Conservation (phyloP, 169 alveolate species). For the Cryptosporidium ryanae region DNA sequence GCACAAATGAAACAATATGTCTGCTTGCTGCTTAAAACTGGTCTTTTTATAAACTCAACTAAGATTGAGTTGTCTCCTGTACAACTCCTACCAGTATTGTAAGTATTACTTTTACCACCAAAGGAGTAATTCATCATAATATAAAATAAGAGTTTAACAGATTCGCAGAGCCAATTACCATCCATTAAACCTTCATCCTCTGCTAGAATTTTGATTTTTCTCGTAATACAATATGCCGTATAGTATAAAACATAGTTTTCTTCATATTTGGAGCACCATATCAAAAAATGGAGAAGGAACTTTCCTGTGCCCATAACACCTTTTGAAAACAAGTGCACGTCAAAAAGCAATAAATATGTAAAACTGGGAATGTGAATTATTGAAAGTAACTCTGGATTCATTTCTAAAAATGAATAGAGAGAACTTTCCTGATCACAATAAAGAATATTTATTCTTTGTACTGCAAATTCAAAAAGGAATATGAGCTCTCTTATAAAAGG, state of each 20-base stretch:
- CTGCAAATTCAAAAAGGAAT: constrained; percentile 11
- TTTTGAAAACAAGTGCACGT: constrained; percentile 3
- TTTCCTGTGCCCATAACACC: constrained; percentile 17
- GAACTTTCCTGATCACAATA: neutral
- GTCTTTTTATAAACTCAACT: neutral
- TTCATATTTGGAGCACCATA: constrained; percentile 58
- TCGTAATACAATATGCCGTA: constrained; percentile 52
- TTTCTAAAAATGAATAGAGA: neutral
- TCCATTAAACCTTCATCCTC: neutral
- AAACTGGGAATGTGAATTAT: constrained; percentile 47
- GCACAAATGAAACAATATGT: constrained; percentile 54
- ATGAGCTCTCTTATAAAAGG: constrained; percentile 17
- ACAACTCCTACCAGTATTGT: neutral
- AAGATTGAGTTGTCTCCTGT: neutral
- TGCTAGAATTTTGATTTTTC: constrained; percentile 1
- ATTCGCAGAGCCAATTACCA: constrained; percentile 32
- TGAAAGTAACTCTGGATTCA: constrained; percentile 7
- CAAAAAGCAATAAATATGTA: constrained; percentile 49
- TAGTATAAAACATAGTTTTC: constrained; percentile 23
- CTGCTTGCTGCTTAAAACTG: constrained; percentile 21
- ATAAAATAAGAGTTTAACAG: constrained; percentile 28
- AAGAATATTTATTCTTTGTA: neutral
- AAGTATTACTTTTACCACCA: constrained; percentile 1
- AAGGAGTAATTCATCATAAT: constrained; percentile 40
- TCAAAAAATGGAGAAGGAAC: constrained; percentile 21